Percentiles rank a stretch among this genome's conserved stretches.
These are phyloP conservation scores for Rhizopus arrhizus DNA, from an alignment of 371 early-diverging fungal species.

Conservation along the genomic window DNA sequence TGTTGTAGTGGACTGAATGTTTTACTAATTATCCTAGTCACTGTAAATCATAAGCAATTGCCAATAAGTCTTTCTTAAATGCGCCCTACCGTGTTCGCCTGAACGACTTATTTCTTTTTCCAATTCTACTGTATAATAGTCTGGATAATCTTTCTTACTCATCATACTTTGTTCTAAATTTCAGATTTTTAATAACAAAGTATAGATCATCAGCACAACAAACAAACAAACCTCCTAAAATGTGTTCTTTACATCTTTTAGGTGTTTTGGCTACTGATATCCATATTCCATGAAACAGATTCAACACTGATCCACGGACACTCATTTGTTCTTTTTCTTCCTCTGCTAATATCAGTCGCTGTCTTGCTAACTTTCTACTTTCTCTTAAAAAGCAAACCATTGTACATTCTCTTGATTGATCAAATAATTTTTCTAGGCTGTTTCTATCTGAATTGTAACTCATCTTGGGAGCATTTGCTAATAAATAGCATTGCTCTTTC, in stretches of 20 bases:
- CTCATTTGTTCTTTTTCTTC: background rate
- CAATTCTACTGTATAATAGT: constrained; percentile 28
- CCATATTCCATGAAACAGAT: constrained; percentile 29
- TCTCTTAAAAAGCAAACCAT: constrained; percentile 30
- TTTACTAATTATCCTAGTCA: constrained; percentile 17
- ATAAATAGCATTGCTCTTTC: constrained; percentile 25
- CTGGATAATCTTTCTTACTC: constrained; percentile 13
- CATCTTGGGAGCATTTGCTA: constrained; percentile 15
- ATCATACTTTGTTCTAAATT: constrained; percentile 4
- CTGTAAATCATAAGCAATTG: constrained; percentile 1
- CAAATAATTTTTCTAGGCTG: constrained; percentile 19
- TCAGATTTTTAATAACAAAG: background rate
- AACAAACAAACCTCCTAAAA: constrained; percentile 10
- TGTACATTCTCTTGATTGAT: constrained; percentile 22
- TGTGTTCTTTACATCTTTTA: constrained; percentile 23
- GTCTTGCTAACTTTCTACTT: constrained; percentile 16
- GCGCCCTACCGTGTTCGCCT: constrained; percentile 20
- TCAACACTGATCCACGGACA: constrained; percentile 2
- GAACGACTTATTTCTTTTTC: constrained; percentile 22
- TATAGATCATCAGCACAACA: too few species aligned
- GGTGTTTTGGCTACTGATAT: constrained; percentile 25
- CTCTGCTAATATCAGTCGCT: background rate
- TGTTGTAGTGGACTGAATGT: constrained; percentile 28
- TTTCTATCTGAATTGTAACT: constrained; percentile 6
- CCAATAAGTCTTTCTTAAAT: too few species aligned